phyloP scores from a whole-genome alignment of 2,329 filamentous ascomycete genomes.

The Cyphellophora europaea region DNA sequence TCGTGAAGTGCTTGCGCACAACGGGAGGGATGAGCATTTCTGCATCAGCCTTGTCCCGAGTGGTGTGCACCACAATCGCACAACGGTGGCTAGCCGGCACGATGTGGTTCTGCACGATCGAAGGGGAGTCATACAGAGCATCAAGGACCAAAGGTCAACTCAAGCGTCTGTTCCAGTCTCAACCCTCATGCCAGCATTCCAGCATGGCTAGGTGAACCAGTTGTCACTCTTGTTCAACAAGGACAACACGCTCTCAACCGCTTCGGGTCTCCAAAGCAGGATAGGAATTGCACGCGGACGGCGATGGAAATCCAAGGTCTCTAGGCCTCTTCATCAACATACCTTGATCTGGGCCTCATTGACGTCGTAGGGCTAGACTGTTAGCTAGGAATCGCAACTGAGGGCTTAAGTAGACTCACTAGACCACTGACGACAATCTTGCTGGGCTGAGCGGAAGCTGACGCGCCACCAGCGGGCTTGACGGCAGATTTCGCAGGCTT shows the following conservation, averaged over 20 bases:
- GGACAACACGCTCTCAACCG: too few relatives aligned
- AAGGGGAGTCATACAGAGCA: slow-evolving; percentile 5
- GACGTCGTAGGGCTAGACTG: slow-evolving; percentile 78
- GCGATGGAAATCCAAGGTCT: slow-evolving; percentile 63
- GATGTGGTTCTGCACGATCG: slow-evolving; percentile 7
- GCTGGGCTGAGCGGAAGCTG: slow-evolving; percentile 60
- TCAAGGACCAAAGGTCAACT: too few relatives aligned
- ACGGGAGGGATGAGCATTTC: too few relatives aligned
- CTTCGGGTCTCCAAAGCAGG: neutral
- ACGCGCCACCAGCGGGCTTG: slow-evolving; percentile 51
- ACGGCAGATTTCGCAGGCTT: slow-evolving; percentile 35
- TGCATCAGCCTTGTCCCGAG: neutral
- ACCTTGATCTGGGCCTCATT: slow-evolving; percentile 98
- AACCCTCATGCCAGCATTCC: too few relatives aligned
- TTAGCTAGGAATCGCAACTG: slow-evolving; percentile 34
- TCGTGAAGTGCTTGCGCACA: too few relatives aligned
- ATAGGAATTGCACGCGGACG: slow-evolving; percentile 30
- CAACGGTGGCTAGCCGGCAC: slow-evolving; percentile 15
- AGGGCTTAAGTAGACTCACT: slow-evolving; percentile 49
- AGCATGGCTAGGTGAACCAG: too few relatives aligned
- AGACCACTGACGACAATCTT: slow-evolving; percentile 99
- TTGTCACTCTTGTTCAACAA: too few relatives aligned
- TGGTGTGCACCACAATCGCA: slow-evolving; percentile 9
- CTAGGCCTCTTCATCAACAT: slow-evolving; percentile 87
- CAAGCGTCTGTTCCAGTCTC: too few relatives aligned